Evolutionary conservation across 129 eudicot genomes (phyloP).

Genomic region (Arctium lappa): DNA sequence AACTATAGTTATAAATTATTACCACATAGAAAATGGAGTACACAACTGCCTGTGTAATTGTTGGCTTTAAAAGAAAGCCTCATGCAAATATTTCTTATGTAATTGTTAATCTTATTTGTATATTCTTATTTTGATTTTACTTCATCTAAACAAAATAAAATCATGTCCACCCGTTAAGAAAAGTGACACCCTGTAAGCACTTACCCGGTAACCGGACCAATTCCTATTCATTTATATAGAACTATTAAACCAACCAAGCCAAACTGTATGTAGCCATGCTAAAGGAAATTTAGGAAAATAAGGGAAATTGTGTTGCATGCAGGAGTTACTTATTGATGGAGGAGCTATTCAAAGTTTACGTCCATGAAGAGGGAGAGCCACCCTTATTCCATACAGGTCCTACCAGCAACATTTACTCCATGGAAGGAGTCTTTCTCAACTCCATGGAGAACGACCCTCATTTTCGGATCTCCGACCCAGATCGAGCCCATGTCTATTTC

Average conservation of each 20-base stretch:
- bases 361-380: slow-evolving; percentile 78
- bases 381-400: slow-evolving; percentile 78
- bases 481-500: slow-evolving; percentile 68
- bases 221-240: neutral
- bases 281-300: neutral
- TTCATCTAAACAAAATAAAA: too few relatives aligned
- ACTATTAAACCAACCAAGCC: neutral
- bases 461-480: slow-evolving; percentile 49
- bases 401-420: slow-evolving; percentile 58
- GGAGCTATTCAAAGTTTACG: slow-evolving; percentile 57
- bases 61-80: too few relatives aligned
- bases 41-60: too few relatives aligned
- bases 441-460: slow-evolving; percentile 40
- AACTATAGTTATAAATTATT: too few relatives aligned
- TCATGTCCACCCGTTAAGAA: neutral
- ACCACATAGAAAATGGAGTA: too few relatives aligned
- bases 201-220: neutral
- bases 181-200: neutral
- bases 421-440: slow-evolving; percentile 67
- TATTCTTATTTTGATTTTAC: too few relatives aligned
- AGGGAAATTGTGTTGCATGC: neutral
- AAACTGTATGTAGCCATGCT: neutral
- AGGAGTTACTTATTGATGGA: slow-evolving; percentile 89
- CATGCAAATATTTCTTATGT: too few relatives aligned
- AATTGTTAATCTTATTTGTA: too few relatives aligned